Base-by-base conservation (phyloP, 352 stramenopile species). In the Globisporangium yorkense region DNA sequence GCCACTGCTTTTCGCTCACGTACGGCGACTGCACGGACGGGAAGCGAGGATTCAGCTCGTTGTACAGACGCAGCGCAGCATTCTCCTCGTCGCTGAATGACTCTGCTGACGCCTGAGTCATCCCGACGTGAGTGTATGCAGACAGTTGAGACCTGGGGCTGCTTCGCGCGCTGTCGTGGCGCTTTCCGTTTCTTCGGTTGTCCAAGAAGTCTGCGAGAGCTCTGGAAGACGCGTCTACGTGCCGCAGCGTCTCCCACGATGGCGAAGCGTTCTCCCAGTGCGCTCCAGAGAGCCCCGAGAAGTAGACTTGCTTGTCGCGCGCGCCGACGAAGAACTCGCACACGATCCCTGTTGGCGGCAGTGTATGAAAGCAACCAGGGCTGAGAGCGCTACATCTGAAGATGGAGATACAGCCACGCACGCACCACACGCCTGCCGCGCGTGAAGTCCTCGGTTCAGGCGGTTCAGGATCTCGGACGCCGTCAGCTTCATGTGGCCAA, bases 281-380 rank as follows among this genome's bases (percentile, higher is more conserved):
- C 16, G 77, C 81, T 1, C 78, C 78, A 51, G 57, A 51, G 18
- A 87, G 56, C 0, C 53, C 75, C 7, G 63, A 70, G 31, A 87
- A 83, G 39, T 80, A 77, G 6, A 82, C 68, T 43, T 54, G 54
- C 45, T 57, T 43, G 35, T 75, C 53, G 1, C 43, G 16, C 3
- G 66, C 68, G n/a, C 61, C 59, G 15, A 88, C 41, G 35, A 87
- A 87, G 40, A 84, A 88, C 63, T 88, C 76, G 39, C 74, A 87
- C 2, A 67, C 56, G 5, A 87, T 66, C n/a, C 70, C 71, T 79
- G 31, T 4, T 29, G 3, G 8, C 15, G n/a, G 43, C 44, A 54
- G 37, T 45, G 44, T 5, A 24, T 33, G n/a, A 51, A 51, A 16
- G 16, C 24, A 9, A 35, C 33, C 31, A 47, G 18, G 9, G 0